Evolutionary conservation across 2,329 filamentous ascomycete genomes (phyloP).

Genomic region (Ilyonectria sp.): DNA sequence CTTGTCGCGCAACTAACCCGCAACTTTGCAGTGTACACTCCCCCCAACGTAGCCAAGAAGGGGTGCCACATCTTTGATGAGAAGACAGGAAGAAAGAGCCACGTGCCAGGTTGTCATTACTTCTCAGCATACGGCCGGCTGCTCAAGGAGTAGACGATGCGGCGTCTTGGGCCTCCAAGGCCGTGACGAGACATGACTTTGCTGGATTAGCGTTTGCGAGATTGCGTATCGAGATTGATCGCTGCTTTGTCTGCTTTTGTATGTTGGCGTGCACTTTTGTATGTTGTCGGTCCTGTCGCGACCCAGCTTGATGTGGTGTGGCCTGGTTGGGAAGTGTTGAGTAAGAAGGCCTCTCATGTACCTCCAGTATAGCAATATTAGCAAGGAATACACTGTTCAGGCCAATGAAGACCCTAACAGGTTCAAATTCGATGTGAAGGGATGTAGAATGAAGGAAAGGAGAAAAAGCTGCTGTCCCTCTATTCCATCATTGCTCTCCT

Average conservation of each 20-base stretch:
- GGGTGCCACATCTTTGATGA: slow-evolving; percentile 89
- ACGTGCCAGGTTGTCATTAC: slow-evolving; percentile 80
- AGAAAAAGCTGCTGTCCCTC: slow-evolving; percentile 18
- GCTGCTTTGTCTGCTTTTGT: slow-evolving; percentile 23
- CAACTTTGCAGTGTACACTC: slow-evolving; percentile 77
- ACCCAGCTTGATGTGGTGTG: slow-evolving; percentile 24
- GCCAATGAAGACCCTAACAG: slow-evolving; percentile 38
- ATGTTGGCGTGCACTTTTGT: slow-evolving; percentile 14
- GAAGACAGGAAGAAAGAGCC: slow-evolving; percentile 80
- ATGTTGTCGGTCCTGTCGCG: slow-evolving; percentile 7
- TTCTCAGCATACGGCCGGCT: slow-evolving; percentile 75
- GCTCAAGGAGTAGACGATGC: slow-evolving; percentile 54
- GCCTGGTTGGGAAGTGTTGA: slow-evolving; percentile 12
- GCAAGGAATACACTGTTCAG: slow-evolving; percentile 38
- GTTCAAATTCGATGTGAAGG: slow-evolving; percentile 33
- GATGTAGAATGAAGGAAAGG: slow-evolving; percentile 38
- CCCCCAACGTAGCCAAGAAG: slow-evolving; percentile 86
- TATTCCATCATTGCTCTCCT: slow-evolving; percentile 11
- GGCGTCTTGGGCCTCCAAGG: slow-evolving; percentile 19
- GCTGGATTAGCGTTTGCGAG: slow-evolving; percentile 36
- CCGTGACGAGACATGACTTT: slow-evolving; percentile 42
- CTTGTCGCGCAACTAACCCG: slow-evolving; percentile 53
- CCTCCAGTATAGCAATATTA: slow-evolving; percentile 33
- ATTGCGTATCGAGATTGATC: slow-evolving; percentile 19
- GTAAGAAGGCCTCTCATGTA: slow-evolving; percentile 15